Evolutionary conservation across 2,329 filamentous ascomycete genomes (phyloP), one percentile per base, ranked within the genome.

Genomic region (Monosporascus ibericus): DNA sequence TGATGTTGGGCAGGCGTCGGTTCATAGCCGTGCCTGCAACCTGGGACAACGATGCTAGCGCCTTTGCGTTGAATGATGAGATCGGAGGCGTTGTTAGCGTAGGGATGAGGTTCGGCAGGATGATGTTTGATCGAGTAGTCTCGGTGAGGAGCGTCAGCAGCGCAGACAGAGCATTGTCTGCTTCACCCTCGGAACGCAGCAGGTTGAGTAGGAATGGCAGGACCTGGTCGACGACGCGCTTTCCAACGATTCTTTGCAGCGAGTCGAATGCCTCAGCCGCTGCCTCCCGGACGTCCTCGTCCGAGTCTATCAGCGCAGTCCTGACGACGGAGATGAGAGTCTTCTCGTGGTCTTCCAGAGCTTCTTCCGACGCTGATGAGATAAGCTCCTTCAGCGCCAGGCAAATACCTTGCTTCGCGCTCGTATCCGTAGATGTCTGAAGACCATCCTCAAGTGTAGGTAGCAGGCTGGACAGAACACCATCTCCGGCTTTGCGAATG

Each of bases 221-320:
- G 24, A 99, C 94, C 68, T 97, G 91, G 65, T 99, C 92, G 49
- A 99, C 88, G 50, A 91, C 92, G 64, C 84, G 88, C 78, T 96
- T 97, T 75, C 94, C 94, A 57, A 97, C 78, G 49, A 95, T 89
- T 64, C 92, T 88, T 70, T 99, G 94, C 53, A 99, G 73, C 36
- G 92, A 90, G 70, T 99, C 94, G 65, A 99, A 99, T 2, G 94
- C 94, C 71, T 99, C 94, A 22, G 95, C 94, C 25, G 95, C 94
- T 53, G 94, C 90, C 70, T 99, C 94, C 68, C 94, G 82, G 48
- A 99, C 95, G 54, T 96, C 90, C 56, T 84, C 83, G 65, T 96
- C 88, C 11, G 85, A 85, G 70, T 99, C 95, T 48, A 92, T 95
- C 51, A 99, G 80, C 25, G 92, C 94, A 46, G 90, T 91, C 49